Conservation (phyloP, 495 filamentous ascomycete species). For the Hypomontagnella monticulosa region DNA sequence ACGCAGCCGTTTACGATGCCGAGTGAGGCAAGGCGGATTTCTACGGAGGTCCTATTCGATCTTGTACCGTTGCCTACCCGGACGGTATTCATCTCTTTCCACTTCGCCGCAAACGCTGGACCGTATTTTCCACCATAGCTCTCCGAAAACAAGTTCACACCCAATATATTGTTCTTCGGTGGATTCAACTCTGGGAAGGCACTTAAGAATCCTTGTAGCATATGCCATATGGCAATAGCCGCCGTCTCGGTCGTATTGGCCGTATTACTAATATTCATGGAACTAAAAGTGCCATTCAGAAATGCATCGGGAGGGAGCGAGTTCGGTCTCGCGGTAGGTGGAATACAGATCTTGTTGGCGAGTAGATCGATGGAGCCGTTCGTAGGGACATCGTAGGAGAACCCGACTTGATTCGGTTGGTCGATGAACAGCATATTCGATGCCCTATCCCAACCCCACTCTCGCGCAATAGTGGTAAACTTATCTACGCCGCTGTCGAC, state of each 20-base stretch:
- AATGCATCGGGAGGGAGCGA: conserved; percentile 44
- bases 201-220: conserved; percentile 72
- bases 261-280: conserved; percentile 59
- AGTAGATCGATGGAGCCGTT: conserved; percentile 60
- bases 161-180: conserved; percentile 48
- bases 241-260: conserved; percentile 73
- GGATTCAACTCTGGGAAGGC: conserved; percentile 75
- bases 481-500: conserved; percentile 63
- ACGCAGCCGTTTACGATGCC: conserved; percentile 79
- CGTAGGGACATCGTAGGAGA: conserved; percentile 63
- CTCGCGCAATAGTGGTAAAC: conserved; percentile 48
- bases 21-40: conserved; percentile 66
- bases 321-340: conserved; percentile 43
- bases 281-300: conserved; percentile 73
- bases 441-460: conserved; percentile 75
- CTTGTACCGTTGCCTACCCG: conserved; percentile 58
- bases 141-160: conserved; percentile 72
- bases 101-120: conserved; percentile 68
- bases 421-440: conserved; percentile 82
- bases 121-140: conserved; percentile 72
- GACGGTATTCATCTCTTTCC: conserved; percentile 68
- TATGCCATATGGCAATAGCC: conserved; percentile 72
- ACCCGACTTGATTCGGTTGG: conserved; percentile 68
- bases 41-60: conserved; percentile 55
- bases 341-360: conserved; percentile 45